A percentile compares a stretch with the other conserved stretches of the same genome.
Conservation (phyloP, 352 stramenopile genomes). For the Phytophthora constricta region DNA sequence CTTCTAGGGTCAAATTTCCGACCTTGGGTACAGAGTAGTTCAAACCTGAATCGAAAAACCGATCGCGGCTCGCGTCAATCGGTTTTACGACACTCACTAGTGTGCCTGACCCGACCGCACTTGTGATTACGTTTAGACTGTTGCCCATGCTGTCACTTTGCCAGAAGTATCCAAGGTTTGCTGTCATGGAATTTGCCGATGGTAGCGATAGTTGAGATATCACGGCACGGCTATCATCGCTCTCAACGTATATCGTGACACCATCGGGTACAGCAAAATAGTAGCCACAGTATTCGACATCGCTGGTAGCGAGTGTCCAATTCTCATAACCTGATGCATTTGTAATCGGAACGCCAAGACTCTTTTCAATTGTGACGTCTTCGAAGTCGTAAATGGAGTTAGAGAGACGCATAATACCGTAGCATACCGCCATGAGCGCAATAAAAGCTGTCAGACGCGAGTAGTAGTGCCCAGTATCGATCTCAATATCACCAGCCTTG, state of each 20-base stretch:
- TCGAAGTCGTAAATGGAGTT: slow-evolving; percentile 70
- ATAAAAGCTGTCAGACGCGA: slow-evolving; percentile 75
- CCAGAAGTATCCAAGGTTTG: slow-evolving; percentile 73
- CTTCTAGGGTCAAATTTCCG: slow-evolving; percentile 58
- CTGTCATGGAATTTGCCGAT: slow-evolving; percentile 52
- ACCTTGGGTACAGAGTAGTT: slow-evolving; percentile 39
- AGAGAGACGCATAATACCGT: slow-evolving; percentile 68
- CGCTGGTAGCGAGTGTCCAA: slow-evolving; percentile 39
- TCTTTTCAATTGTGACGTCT: slow-evolving; percentile 39
- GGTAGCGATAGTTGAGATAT: slow-evolving; percentile 59
- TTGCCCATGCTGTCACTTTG: slow-evolving; percentile 65
- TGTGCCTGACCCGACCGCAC: slow-evolving; percentile 53
- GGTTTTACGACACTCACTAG: slow-evolving; percentile 77
- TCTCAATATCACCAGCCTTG: slow-evolving; percentile 82
- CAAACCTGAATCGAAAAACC: slow-evolving; percentile 48
- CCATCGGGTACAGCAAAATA: slow-evolving; percentile 67
- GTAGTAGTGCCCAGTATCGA: slow-evolving; percentile 90
- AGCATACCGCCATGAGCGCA: slow-evolving; percentile 69
- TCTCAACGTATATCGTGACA: slow-evolving; percentile 56
- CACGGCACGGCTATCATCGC: slow-evolving; percentile 38
- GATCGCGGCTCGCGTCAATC: slow-evolving; percentile 58
- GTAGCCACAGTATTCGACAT: slow-evolving; percentile 74
- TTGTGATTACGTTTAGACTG: slow-evolving; percentile 69
- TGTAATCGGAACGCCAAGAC: slow-evolving; percentile 33
- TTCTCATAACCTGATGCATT: slow-evolving; percentile 51